phyloP scores from a whole-genome alignment of 495 filamentous ascomycete species.

The Bombardia bombarda region DNA sequence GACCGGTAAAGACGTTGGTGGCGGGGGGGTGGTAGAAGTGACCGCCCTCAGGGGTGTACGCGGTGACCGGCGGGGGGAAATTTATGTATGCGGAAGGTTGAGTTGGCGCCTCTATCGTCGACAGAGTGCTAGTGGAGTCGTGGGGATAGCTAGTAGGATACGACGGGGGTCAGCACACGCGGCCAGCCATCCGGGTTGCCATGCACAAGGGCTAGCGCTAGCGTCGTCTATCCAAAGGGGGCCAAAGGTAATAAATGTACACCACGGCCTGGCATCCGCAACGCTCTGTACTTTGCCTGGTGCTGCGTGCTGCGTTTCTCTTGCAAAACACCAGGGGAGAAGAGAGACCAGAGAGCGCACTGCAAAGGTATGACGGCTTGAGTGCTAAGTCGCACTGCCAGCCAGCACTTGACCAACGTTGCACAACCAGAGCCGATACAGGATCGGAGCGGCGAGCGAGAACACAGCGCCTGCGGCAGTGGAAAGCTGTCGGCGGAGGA shows the following conservation, averaged over 20 bases:
- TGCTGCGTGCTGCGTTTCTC: conserved; percentile 11
- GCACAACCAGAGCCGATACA: conserved; percentile 32
- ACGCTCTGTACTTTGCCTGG: conserved; percentile 19
- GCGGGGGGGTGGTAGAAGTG: conserved; percentile 36
- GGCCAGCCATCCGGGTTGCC: conserved; percentile 16
- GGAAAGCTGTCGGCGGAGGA: conserved; percentile 17
- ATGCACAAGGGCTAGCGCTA: conserved; percentile 4
- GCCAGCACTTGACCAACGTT: conserved; percentile 34
- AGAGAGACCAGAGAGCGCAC: no score
- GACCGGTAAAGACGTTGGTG: conserved; percentile 34
- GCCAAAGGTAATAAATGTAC: conserved; percentile 3
- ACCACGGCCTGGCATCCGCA: conserved; percentile 21
- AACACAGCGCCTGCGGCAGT: conserved; percentile 27
- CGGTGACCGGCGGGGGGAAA: conserved; percentile 34
- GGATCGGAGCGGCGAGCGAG: conserved; percentile 34
- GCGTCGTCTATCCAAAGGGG: neutral
- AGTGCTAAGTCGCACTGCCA: conserved; percentile 40
- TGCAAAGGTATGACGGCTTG: conserved; percentile 34
- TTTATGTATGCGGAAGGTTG: conserved; percentile 37
- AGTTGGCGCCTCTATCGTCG: conserved; percentile 37
- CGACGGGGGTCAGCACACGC: conserved; percentile 26
- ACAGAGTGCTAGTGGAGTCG: conserved; percentile 34
- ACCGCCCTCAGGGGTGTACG: conserved; percentile 36
- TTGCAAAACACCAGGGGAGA: conserved; percentile 26
- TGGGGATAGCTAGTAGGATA: conserved; percentile 40